Percentiles rank a stretch among this genome's conserved stretches.
These are phyloP conservation scores for Blastobotrys parvus DNA, from an alignment of 805 yeast genomes.

Conservation along the genomic window DNA sequence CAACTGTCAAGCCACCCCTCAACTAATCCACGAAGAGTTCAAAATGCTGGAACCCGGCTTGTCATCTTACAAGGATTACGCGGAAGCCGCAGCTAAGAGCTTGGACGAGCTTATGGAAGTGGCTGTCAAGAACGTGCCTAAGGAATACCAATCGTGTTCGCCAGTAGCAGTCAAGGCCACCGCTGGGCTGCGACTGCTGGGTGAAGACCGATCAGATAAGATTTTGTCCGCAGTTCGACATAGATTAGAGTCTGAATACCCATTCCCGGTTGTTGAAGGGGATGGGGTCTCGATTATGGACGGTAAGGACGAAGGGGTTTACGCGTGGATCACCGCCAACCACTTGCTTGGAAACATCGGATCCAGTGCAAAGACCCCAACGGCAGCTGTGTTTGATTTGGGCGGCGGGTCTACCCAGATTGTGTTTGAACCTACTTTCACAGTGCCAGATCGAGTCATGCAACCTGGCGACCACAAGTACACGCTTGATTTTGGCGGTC, in stretches of 20 bases:
- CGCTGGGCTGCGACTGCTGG: conserved; percentile 87
- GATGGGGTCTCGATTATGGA: conserved; percentile 91
- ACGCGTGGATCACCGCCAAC: conserved; percentile 97
- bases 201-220: conserved; percentile 59
- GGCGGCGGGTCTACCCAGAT: conserved; percentile 99
- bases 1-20: conserved; percentile 79
- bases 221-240: conserved; percentile 69
- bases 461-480: conserved; percentile 84
- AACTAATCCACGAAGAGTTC: conserved; percentile 68
- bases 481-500: conserved; percentile 69
- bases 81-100: conserved; percentile 81
- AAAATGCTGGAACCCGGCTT: conserved; percentile 90
- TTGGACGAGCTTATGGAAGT: conserved; percentile 70
- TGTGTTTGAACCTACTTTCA: conserved; percentile 88
- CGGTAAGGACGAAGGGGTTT: conserved; percentile 96
- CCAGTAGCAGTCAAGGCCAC: conserved; percentile 97
- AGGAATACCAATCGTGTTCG: conserved; percentile 63
- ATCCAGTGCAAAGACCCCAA: conserved; percentile 56
- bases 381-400: conserved; percentile 94
- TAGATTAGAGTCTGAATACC: conserved; percentile 72
- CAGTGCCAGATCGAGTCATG: conserved; percentile 42
- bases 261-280: conserved; percentile 83
- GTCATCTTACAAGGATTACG: conserved; percentile 72
- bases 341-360: conserved; percentile 93
- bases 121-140: conserved; percentile 75